phyloP scores from a whole-genome alignment of 441 rosid genomes.

The Syzygium malaccense region DNA sequence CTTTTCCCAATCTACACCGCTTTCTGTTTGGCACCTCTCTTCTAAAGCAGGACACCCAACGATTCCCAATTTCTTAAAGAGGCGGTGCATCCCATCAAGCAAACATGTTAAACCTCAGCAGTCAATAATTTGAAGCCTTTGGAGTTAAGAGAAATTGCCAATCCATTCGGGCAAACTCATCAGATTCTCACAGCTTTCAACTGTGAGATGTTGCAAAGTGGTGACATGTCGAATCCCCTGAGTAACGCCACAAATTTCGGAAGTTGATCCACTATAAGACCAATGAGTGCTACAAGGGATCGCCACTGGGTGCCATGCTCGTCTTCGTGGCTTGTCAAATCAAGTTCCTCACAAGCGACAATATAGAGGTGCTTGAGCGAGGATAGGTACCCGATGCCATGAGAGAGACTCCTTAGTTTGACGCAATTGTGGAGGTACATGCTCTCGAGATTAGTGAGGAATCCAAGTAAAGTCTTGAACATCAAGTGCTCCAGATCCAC shows the following conservation, averaged over 20 bases:
- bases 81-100: not conserved
- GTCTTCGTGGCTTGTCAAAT: not conserved
- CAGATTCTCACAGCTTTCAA: not conserved
- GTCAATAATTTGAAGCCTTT: not conserved
- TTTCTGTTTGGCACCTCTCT: not conserved
- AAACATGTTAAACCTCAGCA: not conserved
- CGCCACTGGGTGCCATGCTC: not conserved
- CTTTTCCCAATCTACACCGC: not conserved
- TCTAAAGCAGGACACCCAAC: not conserved
- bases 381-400: not conserved
- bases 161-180: not conserved
- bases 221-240: not conserved
- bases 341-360: not conserved
- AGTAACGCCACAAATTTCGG: not conserved
- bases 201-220: not conserved
- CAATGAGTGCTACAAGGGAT: not conserved
- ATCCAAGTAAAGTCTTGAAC: not conserved
- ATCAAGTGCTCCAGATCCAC: not conserved
- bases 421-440: not conserved
- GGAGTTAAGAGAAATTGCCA: not conserved
- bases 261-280: not conserved
- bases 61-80: not conserved
- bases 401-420: not conserved
- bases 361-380: not conserved
- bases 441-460: not conserved